Evolutionary conservation across 2,329 filamentous ascomycete species (phyloP), one percentile per base, ranked within the genome.

Genomic region (Pezizomycotina sp.): DNA sequence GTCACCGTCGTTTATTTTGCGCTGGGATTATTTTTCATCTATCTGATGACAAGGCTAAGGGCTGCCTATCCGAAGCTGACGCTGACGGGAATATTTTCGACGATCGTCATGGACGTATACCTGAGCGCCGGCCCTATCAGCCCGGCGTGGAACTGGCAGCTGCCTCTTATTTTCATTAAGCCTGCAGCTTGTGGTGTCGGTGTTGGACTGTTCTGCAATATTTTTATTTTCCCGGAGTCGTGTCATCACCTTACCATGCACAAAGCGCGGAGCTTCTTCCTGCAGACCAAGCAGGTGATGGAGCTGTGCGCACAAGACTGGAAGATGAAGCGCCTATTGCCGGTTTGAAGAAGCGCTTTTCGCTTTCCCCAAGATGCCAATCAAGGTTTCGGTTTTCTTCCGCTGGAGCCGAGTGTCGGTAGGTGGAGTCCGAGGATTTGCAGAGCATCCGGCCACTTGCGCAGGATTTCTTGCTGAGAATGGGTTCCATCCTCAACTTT

Each of bases 151-250:
- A 52, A 49, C 3, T 58, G 57, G 3, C 59, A 47, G 0, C 34
- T 68, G 2, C 55, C 60, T 0, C 46, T 53, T 4, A 26, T 56
- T 0, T 42, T 66, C 13, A 54, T 66, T 3, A 60, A 62, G 25
- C 64, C 64, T 1, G 60, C 58, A 1, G 61, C 60, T 1, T 56
- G 62, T 12, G 63, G 61, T 0, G 53, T 62, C 5, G 64, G 59
- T 0, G 48, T 67, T 1, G 64, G 63, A 1, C 35, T 61, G 2
- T 58, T 53, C 3, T 62, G 58, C 27, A 60, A 56, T 4, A 32
- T 67, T 1, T 37, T 67, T 3, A 53, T 67, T 27, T 66, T 67
- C 35, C 64, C 64, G 0, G 58, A 59, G 25, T 67, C 64, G 0
- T 63, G 64, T 0, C 65, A 63, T 0, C 58, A 60, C 15, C 52